Evolutionary conservation across 805 yeast genomes (phyloP).

Genomic region (Saturnispora gosingensis): DNA sequence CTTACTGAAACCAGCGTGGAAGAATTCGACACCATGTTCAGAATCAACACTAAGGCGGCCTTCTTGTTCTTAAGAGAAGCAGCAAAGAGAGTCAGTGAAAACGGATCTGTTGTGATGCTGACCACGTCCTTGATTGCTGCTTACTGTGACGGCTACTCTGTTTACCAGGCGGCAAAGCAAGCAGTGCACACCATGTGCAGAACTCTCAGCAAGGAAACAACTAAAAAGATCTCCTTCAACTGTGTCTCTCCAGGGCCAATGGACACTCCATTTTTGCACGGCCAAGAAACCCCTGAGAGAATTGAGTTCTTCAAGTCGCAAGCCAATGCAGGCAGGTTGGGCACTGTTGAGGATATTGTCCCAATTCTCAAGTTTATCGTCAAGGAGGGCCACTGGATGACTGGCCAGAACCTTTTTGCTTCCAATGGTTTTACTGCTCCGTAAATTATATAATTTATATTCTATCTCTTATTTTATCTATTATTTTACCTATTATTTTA

Average conservation of each 20-base stretch:
- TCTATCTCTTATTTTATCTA: neutral
- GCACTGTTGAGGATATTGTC: constrained; percentile 51
- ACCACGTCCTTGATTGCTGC: constrained; percentile 63
- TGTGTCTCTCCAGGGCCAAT: constrained; percentile 59
- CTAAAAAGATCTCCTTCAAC: constrained; percentile 40
- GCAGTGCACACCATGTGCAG: constrained; percentile 46
- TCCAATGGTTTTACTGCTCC: constrained; percentile 62
- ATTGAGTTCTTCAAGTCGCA: constrained; percentile 48
- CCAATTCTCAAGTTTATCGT: constrained; percentile 54
- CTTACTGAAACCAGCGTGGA: constrained; percentile 40
- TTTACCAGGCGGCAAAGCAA: constrained; percentile 50
- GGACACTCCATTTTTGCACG: constrained; percentile 59
- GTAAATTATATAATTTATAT: neutral
- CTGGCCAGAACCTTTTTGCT: constrained; percentile 60
- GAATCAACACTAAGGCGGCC: constrained; percentile 48
- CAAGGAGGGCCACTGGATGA: constrained; percentile 60
- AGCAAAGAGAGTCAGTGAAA: constrained; percentile 38
- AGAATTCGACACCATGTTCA: constrained; percentile 48
- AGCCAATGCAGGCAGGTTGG: constrained; percentile 40
- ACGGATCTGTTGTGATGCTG: constrained; percentile 46
- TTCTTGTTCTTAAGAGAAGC: constrained; percentile 54
- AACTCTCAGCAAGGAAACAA: constrained; percentile 46
- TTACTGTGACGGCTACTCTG: constrained; percentile 43
- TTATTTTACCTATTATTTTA: neutral
- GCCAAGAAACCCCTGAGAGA: constrained; percentile 45